phyloP scores from a whole-genome alignment of 371 early-diverging fungal genomes.

The Mortierella sp. region DNA sequence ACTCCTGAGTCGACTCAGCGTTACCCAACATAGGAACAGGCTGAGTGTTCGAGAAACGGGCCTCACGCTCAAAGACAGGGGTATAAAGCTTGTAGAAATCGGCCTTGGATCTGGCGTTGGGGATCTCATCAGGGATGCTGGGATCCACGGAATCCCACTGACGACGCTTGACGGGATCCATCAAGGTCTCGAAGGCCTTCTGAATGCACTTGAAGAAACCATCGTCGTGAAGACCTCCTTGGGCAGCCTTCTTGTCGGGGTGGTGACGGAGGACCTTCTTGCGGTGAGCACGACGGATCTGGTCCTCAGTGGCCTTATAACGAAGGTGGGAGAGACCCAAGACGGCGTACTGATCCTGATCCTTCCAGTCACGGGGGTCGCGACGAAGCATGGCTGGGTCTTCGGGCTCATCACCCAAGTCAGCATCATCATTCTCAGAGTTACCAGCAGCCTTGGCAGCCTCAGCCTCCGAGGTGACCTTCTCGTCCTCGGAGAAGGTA shows the following conservation, averaged over 20 bases:
- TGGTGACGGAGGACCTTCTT: slow-evolving; percentile 89
- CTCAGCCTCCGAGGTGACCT: slow-evolving; percentile 47
- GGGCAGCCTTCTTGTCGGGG: slow-evolving; percentile 90
- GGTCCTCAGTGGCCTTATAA: slow-evolving; percentile 84
- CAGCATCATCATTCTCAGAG: slow-evolving; percentile 63
- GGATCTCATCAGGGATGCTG: slow-evolving; percentile 68
- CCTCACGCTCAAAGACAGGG: slow-evolving; percentile 91
- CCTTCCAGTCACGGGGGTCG: slow-evolving; percentile 89
- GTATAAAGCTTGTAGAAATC: slow-evolving; percentile 92
- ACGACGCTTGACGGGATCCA: slow-evolving; percentile 90
- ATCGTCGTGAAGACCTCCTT: slow-evolving; percentile 86
- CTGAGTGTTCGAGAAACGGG: slow-evolving; percentile 90
- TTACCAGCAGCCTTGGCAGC: slow-evolving; percentile 56
- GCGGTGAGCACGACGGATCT: slow-evolving; percentile 87
- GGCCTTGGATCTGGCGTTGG: slow-evolving; percentile 79
- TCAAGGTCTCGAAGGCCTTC: slow-evolving; percentile 95
- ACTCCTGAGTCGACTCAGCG: slow-evolving; percentile 74
- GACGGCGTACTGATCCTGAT: slow-evolving; percentile 91
- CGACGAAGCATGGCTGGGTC: slow-evolving; percentile 69
- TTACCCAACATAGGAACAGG: slow-evolving; percentile 90
- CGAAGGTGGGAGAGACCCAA: slow-evolving; percentile 85
- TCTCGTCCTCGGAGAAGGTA: slow-evolving; percentile 77
- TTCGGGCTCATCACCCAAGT: slow-evolving; percentile 77
- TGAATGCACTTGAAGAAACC: slow-evolving; percentile 99
- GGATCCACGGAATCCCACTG: slow-evolving; percentile 98